Percentiles rank a stretch among this genome's conserved stretches.
Evolutionary conservation across 2,329 filamentous ascomycete species (phyloP).

Genomic region (Apiospora aurea): DNA sequence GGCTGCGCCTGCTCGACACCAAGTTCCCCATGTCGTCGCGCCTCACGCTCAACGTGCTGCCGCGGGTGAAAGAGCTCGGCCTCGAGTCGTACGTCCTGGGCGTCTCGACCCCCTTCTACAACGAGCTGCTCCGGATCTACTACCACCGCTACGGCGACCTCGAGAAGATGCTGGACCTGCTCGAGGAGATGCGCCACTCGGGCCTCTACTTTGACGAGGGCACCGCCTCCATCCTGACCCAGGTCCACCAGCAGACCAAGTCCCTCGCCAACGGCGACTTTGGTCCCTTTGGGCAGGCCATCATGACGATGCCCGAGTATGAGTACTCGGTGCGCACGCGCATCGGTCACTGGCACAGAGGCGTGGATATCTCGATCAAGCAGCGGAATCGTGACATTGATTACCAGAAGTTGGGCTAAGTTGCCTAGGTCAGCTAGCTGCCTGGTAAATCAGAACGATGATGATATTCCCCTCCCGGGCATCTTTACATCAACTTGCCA

Average conservation of each 20-base stretch:
- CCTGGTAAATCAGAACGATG: not conserved
- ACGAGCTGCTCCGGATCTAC: slow-evolving; percentile 66
- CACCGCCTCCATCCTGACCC: slow-evolving; percentile 50
- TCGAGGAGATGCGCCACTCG: slow-evolving; percentile 71
- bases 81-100: slow-evolving; percentile 71
- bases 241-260: slow-evolving; percentile 39
- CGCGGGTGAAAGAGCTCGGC: slow-evolving; percentile 39
- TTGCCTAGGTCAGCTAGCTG: not conserved
- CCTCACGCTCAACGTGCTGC: slow-evolving; percentile 48
- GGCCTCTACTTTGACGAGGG: slow-evolving; percentile 64
- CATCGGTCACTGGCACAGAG: slow-evolving; percentile 40
- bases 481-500: not conserved
- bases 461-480: not conserved
- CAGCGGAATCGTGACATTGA: slow-evolving; percentile 35
- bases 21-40: slow-evolving; percentile 55
- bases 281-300: slow-evolving; percentile 40
- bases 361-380: slow-evolving; percentile 38
- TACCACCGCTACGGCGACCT: slow-evolving; percentile 69
- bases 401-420: not conserved
- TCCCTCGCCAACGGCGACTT: slow-evolving; percentile 28
- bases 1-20: slow-evolving; percentile 62
- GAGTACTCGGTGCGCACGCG: slow-evolving; percentile 39
- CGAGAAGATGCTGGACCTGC: slow-evolving; percentile 57
- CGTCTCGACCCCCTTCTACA: slow-evolving; percentile 73
- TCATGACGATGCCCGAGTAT: slow-evolving; percentile 48